Evolutionary conservation across 306 rosid species (phyloP).

Genomic region (Mucuna pruriens): DNA sequence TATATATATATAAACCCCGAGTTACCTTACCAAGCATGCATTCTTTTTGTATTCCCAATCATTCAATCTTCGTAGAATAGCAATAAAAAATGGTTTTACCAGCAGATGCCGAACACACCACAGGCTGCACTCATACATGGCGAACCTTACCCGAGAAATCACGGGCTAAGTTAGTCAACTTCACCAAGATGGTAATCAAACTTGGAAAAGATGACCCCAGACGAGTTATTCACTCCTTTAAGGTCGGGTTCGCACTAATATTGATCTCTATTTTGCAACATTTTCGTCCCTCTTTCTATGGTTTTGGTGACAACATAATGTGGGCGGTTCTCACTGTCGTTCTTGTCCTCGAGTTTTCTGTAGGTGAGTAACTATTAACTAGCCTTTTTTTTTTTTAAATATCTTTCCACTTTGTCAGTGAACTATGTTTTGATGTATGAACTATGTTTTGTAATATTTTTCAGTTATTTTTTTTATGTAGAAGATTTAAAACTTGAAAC

Average conservation of each 20-base stretch:
- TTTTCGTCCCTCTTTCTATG: constrained; percentile 59
- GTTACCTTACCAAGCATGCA: not conserved
- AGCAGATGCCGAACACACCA: constrained; percentile 13
- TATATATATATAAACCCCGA: not conserved
- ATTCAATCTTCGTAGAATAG: not conserved
- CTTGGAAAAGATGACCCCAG: constrained; percentile 72
- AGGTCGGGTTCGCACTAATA: constrained; percentile 66
- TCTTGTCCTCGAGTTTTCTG: constrained; percentile 75
- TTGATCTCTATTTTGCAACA: constrained; percentile 62
- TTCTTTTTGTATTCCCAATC: not conserved
- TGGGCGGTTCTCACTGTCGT: constrained; percentile 84
- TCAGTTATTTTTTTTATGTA: too few species aligned
- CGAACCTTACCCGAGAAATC: constrained; percentile 33
- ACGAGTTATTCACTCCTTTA: constrained; percentile 66
- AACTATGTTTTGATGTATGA: too few species aligned
- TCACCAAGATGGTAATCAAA: constrained; percentile 36
- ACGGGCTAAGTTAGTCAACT: constrained; percentile 29
- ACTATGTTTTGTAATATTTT: too few species aligned
- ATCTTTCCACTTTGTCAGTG: too few species aligned
- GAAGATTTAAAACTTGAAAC: too few species aligned
- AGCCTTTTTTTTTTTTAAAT: too few species aligned
- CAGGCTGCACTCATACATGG: constrained; percentile 9
- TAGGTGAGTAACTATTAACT: constrained; percentile 55
- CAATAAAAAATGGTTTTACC: constrained; percentile 31
- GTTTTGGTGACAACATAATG: constrained; percentile 63